Percentiles rank a stretch among this genome's conserved stretches.
Evolutionary conservation across 1,284 basidiomycete genomes (phyloP).

Genomic region (Athelia sp.): DNA sequence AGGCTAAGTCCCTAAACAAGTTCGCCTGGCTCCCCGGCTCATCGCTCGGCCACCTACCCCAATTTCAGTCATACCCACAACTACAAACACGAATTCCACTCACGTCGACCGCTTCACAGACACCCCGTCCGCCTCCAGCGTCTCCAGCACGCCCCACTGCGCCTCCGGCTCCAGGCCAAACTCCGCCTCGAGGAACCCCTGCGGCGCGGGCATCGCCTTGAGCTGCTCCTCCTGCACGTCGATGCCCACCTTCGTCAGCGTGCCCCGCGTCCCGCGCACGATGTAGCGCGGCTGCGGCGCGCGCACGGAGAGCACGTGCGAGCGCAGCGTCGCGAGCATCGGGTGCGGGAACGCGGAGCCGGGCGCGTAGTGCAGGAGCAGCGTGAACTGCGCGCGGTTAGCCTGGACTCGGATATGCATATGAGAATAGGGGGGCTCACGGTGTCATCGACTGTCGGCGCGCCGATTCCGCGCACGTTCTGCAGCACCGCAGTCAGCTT

Average conservation of each 20-base stretch:
- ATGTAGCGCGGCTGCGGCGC: constrained; percentile 65
- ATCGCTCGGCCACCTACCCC: constrained; percentile 56
- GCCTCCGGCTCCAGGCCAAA: constrained; percentile 58
- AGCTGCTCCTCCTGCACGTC: constrained; percentile 77
- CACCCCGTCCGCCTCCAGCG: constrained; percentile 38
- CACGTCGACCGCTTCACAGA: constrained; percentile 46
- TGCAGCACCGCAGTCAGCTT: constrained; percentile 66
- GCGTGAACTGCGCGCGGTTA: constrained; percentile 48
- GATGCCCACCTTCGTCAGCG: constrained; percentile 71
- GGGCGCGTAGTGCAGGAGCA: constrained; percentile 56
- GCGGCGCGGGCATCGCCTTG: constrained; percentile 46
- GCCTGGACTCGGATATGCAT: not conserved
- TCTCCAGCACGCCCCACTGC: constrained; percentile 58
- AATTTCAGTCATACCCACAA: not conserved
- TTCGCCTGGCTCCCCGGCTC: constrained; percentile 55
- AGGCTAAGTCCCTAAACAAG: constrained; percentile 63
- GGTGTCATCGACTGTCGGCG: constrained; percentile 62
- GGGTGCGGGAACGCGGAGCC: constrained; percentile 42
- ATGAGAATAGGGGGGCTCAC: constrained; percentile 30
- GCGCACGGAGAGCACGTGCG: constrained; percentile 64
- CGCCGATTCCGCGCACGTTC: constrained; percentile 60
- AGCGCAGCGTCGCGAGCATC: constrained; percentile 64
- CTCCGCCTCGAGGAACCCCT: constrained; percentile 36
- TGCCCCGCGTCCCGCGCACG: constrained; percentile 66
- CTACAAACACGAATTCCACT: constrained; percentile 14